These are phyloP conservation scores for Colletotrichum tropicale DNA, from an alignment of 2,329 filamentous ascomycete genomes.

Conservation along the genomic window DNA sequence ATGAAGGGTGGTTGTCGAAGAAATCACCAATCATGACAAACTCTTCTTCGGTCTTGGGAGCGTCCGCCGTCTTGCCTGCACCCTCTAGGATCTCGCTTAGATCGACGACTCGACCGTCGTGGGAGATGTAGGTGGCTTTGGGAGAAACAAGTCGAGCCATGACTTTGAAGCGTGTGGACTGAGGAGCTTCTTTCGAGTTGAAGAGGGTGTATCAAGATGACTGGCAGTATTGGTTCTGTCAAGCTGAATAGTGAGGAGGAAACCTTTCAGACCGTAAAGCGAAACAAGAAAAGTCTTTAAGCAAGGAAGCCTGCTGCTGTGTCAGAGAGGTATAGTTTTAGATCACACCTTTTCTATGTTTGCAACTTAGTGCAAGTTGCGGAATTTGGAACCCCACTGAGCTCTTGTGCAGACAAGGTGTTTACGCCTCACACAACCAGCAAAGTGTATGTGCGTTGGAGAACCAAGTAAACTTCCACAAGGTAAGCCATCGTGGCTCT, in stretches of 20 bases:
- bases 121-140: not conserved
- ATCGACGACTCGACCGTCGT: not conserved
- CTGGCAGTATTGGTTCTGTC: not conserved
- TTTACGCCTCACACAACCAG: not conserved
- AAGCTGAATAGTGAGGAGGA: not conserved
- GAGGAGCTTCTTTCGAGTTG: not conserved
- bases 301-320: not conserved
- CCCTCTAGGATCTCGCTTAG: not conserved
- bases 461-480: not conserved
- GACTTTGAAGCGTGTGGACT: not conserved
- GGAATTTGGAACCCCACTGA: not conserved
- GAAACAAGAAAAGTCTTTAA: not conserved
- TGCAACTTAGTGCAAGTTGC: not conserved
- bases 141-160: not conserved
- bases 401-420: not conserved
- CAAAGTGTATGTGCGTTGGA: not conserved
- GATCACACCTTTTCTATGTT: not conserved
- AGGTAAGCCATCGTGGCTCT: not conserved
- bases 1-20: not conserved
- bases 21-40: not conserved
- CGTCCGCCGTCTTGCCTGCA: not conserved
- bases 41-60: not conserved
- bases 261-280: not conserved
- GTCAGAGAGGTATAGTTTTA: not conserved
- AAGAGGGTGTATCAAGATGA: not conserved